phyloP scores from a whole-genome alignment of 2,329 filamentous ascomycete genomes.

The Dactylellina drechsleri region DNA sequence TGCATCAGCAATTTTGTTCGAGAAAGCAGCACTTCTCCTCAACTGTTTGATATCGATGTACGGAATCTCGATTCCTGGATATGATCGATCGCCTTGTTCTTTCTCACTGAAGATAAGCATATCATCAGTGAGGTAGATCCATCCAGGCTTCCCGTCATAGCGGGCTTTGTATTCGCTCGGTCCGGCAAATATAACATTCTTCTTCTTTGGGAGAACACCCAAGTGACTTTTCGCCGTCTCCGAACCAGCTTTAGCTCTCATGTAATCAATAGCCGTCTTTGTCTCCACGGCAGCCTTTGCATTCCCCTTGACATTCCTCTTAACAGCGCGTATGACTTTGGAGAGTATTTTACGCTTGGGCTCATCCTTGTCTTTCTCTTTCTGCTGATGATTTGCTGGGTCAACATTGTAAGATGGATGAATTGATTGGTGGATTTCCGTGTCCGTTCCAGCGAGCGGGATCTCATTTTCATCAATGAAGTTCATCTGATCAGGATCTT shows the following conservation, averaged over 20 bases:
- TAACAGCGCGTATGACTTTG: slow-evolving; percentile 65
- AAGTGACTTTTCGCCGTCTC: slow-evolving; percentile 75
- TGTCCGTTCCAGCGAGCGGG: slow-evolving; percentile 71
- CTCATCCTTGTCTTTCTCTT: slow-evolving; percentile 58
- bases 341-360: slow-evolving; percentile 75
- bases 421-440: slow-evolving; percentile 73
- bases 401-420: slow-evolving; percentile 64
- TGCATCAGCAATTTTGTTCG: too few species aligned
- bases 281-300: slow-evolving; percentile 77
- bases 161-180: too few species aligned
- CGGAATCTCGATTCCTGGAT: too few species aligned
- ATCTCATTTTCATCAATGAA: slow-evolving; percentile 60
- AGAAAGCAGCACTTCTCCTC: too few species aligned
- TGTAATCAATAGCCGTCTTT: slow-evolving; percentile 74
- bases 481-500: slow-evolving; percentile 66
- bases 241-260: slow-evolving; percentile 73
- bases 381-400: slow-evolving; percentile 65
- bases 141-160: slow-evolving; percentile 75
- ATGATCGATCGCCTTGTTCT: too few species aligned
- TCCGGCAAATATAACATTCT: slow-evolving; percentile 66
- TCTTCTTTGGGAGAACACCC: slow-evolving; percentile 70
- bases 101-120: slow-evolving; percentile 75
- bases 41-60: too few species aligned
- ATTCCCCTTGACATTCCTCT: slow-evolving; percentile 13
- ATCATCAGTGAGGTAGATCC: slow-evolving; percentile 74